Conservation (phyloP, 352 stramenopile genomes). For the Phytophthora sp. region DNA sequence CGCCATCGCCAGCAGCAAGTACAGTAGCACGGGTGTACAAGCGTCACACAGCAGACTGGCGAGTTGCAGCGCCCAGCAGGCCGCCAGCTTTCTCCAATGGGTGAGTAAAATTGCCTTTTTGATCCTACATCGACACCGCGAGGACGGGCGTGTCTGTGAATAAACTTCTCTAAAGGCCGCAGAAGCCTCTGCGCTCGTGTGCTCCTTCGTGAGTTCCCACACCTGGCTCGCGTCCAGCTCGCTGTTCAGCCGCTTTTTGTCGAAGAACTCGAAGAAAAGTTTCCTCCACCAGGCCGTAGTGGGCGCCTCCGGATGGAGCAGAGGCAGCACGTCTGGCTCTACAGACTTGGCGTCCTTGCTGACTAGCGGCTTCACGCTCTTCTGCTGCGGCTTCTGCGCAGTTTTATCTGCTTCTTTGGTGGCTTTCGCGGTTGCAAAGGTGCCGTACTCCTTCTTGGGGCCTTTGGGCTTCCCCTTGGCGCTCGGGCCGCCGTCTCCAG, state of each 20-base stretch:
- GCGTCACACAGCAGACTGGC: slow-evolving; percentile 45
- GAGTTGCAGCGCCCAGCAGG: slow-evolving; percentile 48
- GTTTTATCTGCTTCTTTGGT: neutral
- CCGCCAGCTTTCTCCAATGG: slow-evolving; percentile 33
- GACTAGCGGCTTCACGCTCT: neutral
- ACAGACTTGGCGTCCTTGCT: neutral
- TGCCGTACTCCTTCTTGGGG: slow-evolving; percentile 23
- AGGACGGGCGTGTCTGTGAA: slow-evolving; percentile 4
- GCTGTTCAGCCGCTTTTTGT: slow-evolving; percentile 29
- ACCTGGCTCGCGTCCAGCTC: slow-evolving; percentile 48
- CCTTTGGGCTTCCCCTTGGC: slow-evolving; percentile 6
- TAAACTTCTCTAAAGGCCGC: slow-evolving; percentile 38
- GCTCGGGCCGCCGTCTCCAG: neutral
- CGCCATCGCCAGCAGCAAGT: slow-evolving; percentile 42
- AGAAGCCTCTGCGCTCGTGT: slow-evolving; percentile 42
- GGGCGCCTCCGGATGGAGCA: slow-evolving; percentile 35
- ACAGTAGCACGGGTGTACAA: slow-evolving; percentile 49
- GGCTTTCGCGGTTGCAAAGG: slow-evolving; percentile 2
- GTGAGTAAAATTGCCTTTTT: slow-evolving; percentile 36
- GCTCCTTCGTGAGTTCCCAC: slow-evolving; percentile 50
- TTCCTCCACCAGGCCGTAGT: slow-evolving; percentile 47
- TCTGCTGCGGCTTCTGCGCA: slow-evolving; percentile 3
- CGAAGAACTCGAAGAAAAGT: slow-evolving; percentile 48
- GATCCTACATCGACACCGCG: slow-evolving; percentile 28
- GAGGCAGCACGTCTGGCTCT: slow-evolving; percentile 2